Base-by-base conservation (phyloP, 495 filamentous ascomycete species). In the Penicillium pulvis region DNA sequence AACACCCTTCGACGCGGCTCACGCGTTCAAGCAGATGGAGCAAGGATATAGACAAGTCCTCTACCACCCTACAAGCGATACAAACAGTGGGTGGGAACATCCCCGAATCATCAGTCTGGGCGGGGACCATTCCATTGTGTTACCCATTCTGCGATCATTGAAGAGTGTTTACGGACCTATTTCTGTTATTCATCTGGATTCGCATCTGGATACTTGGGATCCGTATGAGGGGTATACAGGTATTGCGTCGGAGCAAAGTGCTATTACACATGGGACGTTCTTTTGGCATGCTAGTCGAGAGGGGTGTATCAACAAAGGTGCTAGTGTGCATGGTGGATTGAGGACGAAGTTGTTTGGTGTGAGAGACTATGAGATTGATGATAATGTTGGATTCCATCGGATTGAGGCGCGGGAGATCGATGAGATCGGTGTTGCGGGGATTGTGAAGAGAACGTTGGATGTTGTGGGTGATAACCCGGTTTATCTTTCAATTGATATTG, bases 81-180 rank as follows among this genome's bases (percentile, higher is more conserved):
- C 58, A 19, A 46, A 17, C 20, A 6, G 14, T 35, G 63, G 54
- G 17, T 57, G 52, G 46, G 28, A 45, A 0, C 61, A 67, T 28
- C 68, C 70, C 5, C 66, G 74, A 8, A 79, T 87, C 20, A 75
- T 87, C 55, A 84, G 78, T 10, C 64, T 87, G 2, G 85, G 85
- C 0, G 85, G 85, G 14, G 85, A 88, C 55, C 85, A 87, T 60
- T 84, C 84, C 6, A 87, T 86, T 39, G 84, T 83, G 7, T 67
- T 87, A 0, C 80, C 85, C 1, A 80, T 85, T 9, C 71, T 88
- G 28, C 72, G 85, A 16, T 81, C 81, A 3, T 75, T 86, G 20
- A 80, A 82, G 59, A 72, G 70, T 33, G 74, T 75, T 3, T 84
- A 84, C 71, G 82, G 83, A 0, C 69, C 75, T 1, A 74, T 85